Percentiles rank a stretch among this genome's conserved stretches.
Evolutionary conservation across 1,284 basidiomycete species (phyloP).

Genomic region (Trichosporon coremiiforme): DNA sequence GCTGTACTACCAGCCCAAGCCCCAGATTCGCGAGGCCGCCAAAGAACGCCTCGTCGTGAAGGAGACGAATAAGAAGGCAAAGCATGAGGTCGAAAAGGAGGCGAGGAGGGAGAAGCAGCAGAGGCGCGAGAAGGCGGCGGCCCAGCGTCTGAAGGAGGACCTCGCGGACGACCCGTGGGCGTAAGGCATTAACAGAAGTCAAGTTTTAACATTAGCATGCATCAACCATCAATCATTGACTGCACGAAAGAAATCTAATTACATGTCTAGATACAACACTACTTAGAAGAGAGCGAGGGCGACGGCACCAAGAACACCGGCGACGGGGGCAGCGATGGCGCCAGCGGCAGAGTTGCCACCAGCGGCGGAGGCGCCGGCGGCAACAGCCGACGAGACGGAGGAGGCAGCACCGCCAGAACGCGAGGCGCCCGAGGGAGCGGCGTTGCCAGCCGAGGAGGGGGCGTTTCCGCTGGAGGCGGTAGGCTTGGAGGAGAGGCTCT

Average conservation of each 20-base stretch:
- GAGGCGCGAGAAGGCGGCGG: conserved; percentile 96
- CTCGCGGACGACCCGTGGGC: not conserved
- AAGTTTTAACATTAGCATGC: not conserved
- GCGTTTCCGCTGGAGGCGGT: not conserved
- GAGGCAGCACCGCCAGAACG: not conserved
- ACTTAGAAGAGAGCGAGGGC: not conserved
- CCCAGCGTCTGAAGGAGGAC: conserved; percentile 50
- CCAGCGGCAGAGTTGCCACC: not conserved
- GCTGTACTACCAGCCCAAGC: conserved; percentile 73
- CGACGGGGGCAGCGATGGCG: conserved; percentile 3
- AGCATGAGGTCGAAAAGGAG: conserved; percentile 39
- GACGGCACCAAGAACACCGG: not conserved
- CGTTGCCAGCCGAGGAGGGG: not conserved
- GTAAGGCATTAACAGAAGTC: not conserved
- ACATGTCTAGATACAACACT: not conserved
- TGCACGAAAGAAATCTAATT: not conserved
- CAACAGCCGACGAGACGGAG: not conserved
- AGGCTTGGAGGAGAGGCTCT: not conserved
- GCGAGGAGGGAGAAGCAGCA: conserved; percentile 63
- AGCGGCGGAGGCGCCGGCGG: not conserved
- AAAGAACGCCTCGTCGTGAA: conserved; percentile 70
- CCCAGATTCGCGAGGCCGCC: conserved; percentile 71
- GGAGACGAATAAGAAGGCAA: conserved; percentile 62
- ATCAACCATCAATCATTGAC: not conserved
- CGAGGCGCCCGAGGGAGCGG: not conserved